Base-by-base conservation (phyloP, 202 grass and related monocot genomes). In the Bolboschoenoplectus hybrid region DNA sequence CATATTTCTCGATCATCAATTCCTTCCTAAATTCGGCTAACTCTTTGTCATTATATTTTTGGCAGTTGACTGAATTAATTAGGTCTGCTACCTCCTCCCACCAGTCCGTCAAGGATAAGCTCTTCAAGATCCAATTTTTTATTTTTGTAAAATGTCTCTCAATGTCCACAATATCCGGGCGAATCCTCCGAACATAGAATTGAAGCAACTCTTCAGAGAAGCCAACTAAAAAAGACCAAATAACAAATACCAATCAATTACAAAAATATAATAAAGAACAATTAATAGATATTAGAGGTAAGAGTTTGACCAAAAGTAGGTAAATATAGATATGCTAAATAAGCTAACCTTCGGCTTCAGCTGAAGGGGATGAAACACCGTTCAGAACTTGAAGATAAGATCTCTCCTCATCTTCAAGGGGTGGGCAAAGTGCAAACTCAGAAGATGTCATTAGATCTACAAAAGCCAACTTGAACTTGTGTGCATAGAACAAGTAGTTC, bases 361-460 rank as follows among this genome's bases (percentile, higher is more conserved):
- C 49, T 46, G 49, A 73, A 73, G 43, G 44, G 47, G 44, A 26
- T 50, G 69, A 20, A 73, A 73, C 9, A 49, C 0, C 40, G 26
- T 73, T 16, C 7, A 49, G 26, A 19, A 73, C 69, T 49, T 47
- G 69, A 73, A 49, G 43, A 69, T 69, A 69, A 69, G 38, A 69
- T 69, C 66, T 69, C 38, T 69, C 66, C 66, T 69, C 66, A 7
- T 73, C 69, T 46, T 73, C 69, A 20, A 49, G 17, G 69, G 44
- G 69, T 46, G 69, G 43, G n/a, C 44, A 73, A 11, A 5, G 26
- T 26, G n/a, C 7, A 73, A 73, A 73, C 44, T 32, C n/a, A 73
- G 69, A 73, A 26, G 1, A 49, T 50, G 8, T 26, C 26, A 26
- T 73, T 41, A 73, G 17, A 73, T 73, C 44, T 26, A 9, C 7